Evolutionary conservation across 768 basidiomycete genomes (phyloP).

Genomic region (Cystofilobasidium bisporidii): DNA sequence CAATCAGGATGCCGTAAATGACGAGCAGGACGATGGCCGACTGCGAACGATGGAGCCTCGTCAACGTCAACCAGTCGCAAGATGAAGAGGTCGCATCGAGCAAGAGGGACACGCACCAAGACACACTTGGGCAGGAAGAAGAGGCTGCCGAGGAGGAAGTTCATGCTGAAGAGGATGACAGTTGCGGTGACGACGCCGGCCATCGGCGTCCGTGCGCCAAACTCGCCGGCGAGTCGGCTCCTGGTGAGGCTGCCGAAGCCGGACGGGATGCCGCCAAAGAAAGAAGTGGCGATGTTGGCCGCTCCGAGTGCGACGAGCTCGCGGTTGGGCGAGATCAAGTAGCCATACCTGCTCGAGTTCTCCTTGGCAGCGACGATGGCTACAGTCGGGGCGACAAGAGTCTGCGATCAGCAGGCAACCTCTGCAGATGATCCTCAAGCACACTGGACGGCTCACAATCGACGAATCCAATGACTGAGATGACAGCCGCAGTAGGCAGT

Average conservation of each 20-base stretch:
- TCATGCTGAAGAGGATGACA: slow-evolving; percentile 70
- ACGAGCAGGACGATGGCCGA: slow-evolving; percentile 41
- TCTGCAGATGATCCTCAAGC: no score
- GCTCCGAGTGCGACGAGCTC: slow-evolving; percentile 89
- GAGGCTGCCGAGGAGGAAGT: slow-evolving; percentile 77
- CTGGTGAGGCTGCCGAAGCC: slow-evolving; percentile 66
- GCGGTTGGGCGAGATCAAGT: slow-evolving; percentile 84
- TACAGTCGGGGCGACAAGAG: not conserved
- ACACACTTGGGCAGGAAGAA: slow-evolving; percentile 84
- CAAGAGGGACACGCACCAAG: slow-evolving; percentile 48
- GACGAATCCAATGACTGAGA: slow-evolving; percentile 59
- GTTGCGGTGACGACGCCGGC: slow-evolving; percentile 63
- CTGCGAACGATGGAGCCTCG: not conserved
- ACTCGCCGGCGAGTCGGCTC: slow-evolving; percentile 80
- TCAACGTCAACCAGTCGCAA: no score
- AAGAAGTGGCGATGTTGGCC: slow-evolving; percentile 61
- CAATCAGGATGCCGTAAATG: slow-evolving; percentile 69
- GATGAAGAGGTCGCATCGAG: slow-evolving; percentile 66
- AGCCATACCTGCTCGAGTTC: slow-evolving; percentile 70
- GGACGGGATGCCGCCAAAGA: slow-evolving; percentile 80
- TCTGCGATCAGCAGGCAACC: no score
- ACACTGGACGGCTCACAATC: no score
- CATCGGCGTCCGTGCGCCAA: slow-evolving; percentile 83
- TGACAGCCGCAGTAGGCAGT: slow-evolving; percentile 48
- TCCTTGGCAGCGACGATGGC: slow-evolving; percentile 86